Percentiles rank a stretch among this genome's conserved stretches.
Evolutionary conservation across 139 green algal genomes (phyloP).

Genomic region (Coelastrella sp.): DNA sequence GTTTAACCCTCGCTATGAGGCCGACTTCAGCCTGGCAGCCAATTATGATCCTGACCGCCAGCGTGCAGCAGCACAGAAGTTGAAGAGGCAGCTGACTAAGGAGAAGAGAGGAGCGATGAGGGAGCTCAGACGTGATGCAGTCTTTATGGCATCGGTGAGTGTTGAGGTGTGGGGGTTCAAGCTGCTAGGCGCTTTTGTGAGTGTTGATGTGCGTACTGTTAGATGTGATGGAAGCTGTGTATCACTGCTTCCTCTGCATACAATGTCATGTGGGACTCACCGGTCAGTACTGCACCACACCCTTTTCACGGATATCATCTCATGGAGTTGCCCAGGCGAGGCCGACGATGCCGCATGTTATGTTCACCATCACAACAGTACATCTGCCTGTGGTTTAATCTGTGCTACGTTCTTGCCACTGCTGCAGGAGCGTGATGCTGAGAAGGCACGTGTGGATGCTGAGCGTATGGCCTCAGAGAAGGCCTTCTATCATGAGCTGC

Average conservation of each 20-base stretch:
- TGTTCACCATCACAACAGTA: too few species aligned
- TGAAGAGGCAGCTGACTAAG: conserved; percentile 77
- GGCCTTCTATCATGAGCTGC: conserved; percentile 72
- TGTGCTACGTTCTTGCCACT: too few species aligned
- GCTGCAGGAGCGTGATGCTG: conserved; percentile 60
- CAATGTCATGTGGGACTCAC: too few species aligned
- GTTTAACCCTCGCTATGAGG: conserved; percentile 95
- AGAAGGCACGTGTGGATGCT: conserved; percentile 59
- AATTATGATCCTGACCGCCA: conserved; percentile 82
- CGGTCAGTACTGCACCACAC: too few species aligned
- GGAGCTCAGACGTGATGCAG: conserved; percentile 91
- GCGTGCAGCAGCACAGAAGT: conserved; percentile 66
- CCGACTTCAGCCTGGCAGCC: conserved; percentile 67
- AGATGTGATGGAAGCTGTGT: too few species aligned
- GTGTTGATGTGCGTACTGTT: neutral
- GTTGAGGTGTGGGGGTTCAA: neutral
- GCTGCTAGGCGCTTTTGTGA: neutral
- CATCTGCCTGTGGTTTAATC: too few species aligned
- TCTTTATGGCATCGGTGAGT: conserved; percentile 76
- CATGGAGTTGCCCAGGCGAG: too few species aligned
- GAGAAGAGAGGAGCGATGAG: conserved; percentile 83
- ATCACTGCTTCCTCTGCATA: too few species aligned
- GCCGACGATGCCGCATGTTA: too few species aligned
- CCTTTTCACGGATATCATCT: too few species aligned
- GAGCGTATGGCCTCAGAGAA: conserved; percentile 62